Evolutionary conservation across 2,329 filamentous ascomycete genomes (phyloP).

Genomic region (Ophiocordyceps sinensis): DNA sequence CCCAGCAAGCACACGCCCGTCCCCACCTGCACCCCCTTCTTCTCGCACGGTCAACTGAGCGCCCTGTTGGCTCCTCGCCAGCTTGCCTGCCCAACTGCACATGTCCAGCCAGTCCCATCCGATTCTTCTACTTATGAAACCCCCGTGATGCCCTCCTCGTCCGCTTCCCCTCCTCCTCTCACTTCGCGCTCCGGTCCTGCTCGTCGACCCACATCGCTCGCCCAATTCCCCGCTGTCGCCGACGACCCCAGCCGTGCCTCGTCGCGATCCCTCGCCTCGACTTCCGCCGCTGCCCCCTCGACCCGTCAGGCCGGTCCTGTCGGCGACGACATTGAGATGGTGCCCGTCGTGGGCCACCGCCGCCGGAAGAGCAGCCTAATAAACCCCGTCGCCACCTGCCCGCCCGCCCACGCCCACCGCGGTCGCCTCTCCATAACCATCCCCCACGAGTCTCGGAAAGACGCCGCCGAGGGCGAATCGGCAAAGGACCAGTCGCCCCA

Average conservation of each 20-base stretch:
- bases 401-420: not conserved
- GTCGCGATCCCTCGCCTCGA: not conserved
- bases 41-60: not conserved
- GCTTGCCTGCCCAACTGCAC: not conserved
- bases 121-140: not conserved
- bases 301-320: constrained; percentile 5
- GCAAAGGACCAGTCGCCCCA: constrained; percentile 22
- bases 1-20: too few species aligned
- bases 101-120: not conserved
- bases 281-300: constrained; percentile 6
- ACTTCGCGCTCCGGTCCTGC: not conserved
- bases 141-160: constrained; percentile 5
- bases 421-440: constrained; percentile 7
- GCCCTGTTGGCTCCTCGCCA: not conserved
- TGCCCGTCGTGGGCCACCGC: constrained; percentile 36
- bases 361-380: constrained; percentile 41
- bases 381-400: constrained; percentile 16
- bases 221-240: not conserved
- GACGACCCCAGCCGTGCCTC: constrained; percentile 1
- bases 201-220: not conserved
- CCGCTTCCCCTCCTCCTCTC: not conserved
- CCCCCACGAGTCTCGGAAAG: constrained; percentile 29
- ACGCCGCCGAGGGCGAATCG: constrained; percentile 22
- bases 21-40: not conserved
- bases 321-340: constrained; percentile 39